Percentiles rank a stretch among this genome's conserved stretches.
Evolutionary conservation across 257 asterid genomes (phyloP).

Genomic region (Penstemon eatonii): DNA sequence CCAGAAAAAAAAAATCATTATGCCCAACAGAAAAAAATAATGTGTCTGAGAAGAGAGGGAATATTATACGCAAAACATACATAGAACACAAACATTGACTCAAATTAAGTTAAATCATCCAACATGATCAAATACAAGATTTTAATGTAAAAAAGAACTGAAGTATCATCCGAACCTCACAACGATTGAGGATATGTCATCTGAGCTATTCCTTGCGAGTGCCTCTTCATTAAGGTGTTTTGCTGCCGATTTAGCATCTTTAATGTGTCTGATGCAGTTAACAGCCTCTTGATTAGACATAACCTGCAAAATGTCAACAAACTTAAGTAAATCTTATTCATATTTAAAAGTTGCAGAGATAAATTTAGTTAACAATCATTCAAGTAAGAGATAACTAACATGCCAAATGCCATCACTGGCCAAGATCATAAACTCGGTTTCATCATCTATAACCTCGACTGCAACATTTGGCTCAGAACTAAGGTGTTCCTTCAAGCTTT

Average conservation of each 20-base stretch:
- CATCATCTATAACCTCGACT: conserved; percentile 61
- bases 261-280: conserved; percentile 58
- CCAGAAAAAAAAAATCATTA: neutral
- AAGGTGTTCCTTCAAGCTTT: conserved; percentile 80
- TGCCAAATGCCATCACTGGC: conserved; percentile 98
- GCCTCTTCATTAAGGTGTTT: conserved; percentile 73
- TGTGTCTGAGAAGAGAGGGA: neutral
- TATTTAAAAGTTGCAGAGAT: neutral
- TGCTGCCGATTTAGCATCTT: conserved; percentile 73
- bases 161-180: conserved; percentile 60
- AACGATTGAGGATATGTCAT: conserved; percentile 74
- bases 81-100: neutral
- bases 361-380: neutral
- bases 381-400: conserved; percentile 37
- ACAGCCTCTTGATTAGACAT: conserved; percentile 95
- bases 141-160: neutral
- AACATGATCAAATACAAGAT: neutral
- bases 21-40: neutral
- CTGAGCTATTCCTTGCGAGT: conserved; percentile 62
- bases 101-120: neutral
- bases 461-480: conserved; percentile 82
- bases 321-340: neutral
- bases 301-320: conserved; percentile 41
- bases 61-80: neutral
- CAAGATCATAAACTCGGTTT: conserved; percentile 65